Conservation (phyloP, 2,329 filamentous ascomycete genomes). For the Arthrobotrys iridis region DNA sequence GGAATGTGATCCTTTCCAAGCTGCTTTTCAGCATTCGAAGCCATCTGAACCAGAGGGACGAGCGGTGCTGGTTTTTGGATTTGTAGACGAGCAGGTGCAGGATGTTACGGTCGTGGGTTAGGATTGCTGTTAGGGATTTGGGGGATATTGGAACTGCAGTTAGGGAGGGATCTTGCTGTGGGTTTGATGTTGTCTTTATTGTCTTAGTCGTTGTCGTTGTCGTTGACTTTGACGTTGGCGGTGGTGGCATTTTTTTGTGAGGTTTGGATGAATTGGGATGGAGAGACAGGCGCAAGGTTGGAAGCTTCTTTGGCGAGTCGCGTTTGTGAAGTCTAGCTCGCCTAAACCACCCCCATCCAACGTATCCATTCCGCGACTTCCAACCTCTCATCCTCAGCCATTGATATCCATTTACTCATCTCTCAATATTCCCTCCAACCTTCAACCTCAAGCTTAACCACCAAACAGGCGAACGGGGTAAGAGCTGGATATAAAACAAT, state of each 20-base stretch:
- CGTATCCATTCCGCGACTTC: too few species aligned
- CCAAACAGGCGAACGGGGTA: neutral
- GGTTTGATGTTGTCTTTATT: neutral
- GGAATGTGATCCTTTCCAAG: slow-evolving; percentile 67
- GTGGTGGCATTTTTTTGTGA: too few species aligned
- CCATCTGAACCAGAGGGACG: slow-evolving; percentile 81
- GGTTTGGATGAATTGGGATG: too few species aligned
- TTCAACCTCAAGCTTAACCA: neutral
- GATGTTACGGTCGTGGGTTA: slow-evolving; percentile 62
- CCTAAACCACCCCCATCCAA: neutral
- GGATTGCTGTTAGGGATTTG: neutral
- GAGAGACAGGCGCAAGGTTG: too few species aligned
- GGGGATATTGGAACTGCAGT: neutral
- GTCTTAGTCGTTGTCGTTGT: neutral
- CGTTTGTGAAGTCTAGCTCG: neutral
- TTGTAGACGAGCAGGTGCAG: slow-evolving; percentile 80
- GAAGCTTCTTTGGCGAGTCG: neutral
- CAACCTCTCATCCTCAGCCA: neutral
- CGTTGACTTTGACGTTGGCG: too few species aligned
- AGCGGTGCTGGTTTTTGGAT: slow-evolving; percentile 90
- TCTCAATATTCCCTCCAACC: neutral
- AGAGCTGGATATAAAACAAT: neutral
- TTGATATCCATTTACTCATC: neutral
- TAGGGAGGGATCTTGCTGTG: neutral
- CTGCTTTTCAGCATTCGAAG: slow-evolving; percentile 77